Conservation (phyloP, 208 protist genomes). For the Trypanosoma boissoni region DNA sequence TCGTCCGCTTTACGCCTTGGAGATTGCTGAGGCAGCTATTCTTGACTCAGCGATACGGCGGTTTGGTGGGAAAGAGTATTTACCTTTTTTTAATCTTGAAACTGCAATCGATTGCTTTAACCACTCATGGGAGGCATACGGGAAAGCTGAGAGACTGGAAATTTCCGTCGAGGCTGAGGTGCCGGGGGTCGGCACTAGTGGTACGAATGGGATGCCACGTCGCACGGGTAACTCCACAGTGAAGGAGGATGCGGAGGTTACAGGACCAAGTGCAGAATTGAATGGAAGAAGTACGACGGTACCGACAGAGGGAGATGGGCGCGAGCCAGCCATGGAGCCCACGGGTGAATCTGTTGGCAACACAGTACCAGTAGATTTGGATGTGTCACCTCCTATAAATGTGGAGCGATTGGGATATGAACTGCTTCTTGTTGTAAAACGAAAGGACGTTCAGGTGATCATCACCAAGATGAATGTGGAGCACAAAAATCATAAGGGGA, state of each 20-base stretch:
- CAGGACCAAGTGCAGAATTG: no score
- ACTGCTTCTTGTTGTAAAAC: conserved; percentile 46
- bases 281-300: no score
- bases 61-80: conserved; percentile 51
- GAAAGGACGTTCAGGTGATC: conserved; percentile 71
- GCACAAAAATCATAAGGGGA: conserved; percentile 38
- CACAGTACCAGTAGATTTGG: background rate
- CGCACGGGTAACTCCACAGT: no score
- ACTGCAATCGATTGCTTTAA: conserved; percentile 89
- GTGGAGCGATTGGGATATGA: conserved; percentile 81
- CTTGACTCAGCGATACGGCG: conserved; percentile 50
- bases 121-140: conserved; percentile 71
- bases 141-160: background rate
- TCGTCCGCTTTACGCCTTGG: conserved; percentile 41
- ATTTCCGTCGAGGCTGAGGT: no score
- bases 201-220: no score
- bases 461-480: conserved; percentile 54
- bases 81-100: conserved; percentile 88
- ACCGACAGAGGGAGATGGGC: no score
- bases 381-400: conserved; percentile 39
- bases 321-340: no score
- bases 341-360: background rate
- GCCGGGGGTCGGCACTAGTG: no score
- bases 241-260: no score
- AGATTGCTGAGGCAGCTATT: conserved; percentile 43